Evolutionary conservation across 2,329 filamentous ascomycete species (phyloP), one percentile per base, ranked within the genome.

Genomic region (Penicillium paneum): DNA sequence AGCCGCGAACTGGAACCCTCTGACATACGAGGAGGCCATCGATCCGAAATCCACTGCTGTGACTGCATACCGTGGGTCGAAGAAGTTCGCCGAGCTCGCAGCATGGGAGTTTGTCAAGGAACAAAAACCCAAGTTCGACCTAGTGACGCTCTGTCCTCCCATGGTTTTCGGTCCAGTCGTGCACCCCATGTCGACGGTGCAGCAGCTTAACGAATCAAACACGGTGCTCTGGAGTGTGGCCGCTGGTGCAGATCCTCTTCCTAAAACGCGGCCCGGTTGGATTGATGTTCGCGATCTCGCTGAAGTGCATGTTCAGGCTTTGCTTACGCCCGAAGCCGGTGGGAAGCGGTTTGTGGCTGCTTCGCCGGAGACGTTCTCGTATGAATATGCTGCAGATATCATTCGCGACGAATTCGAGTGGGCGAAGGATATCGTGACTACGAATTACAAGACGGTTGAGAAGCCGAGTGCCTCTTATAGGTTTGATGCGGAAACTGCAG

Each of bases 231-330:
- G 76, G 75, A 68, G 65, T 21, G 68, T 78, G 8, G 73, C 73
- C 1, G 66, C 54, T 0, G 76, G 74, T 4, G 61, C 58, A n/a
- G 63, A 65, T 41, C 71, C 62, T 2, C 51, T 80, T 0, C 78
- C 78, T 0, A 59, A 68, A 2, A 67, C 73, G 0, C 58, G 58
- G 2, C 56, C 59, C 0, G 58, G 54, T 1, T 81, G 74, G 74
- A 72, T 79, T 19, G 78, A 81, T 55, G 78, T 77, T 0, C 64
- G 78, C 5, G 78, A 80, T 57, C 62, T 81, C 1, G 78, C 78
- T 0, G 55, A 63, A 12, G 77, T 75, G 0, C 79, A 80, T 58
- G 72, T 78, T 1, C 71, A 74, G 40, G 76, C 78, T 1, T 60
- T 78, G 2, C 32, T 79, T 12, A 63, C 60, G 3, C 65, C 66